These are phyloP conservation scores for Allium cepa DNA, from an alignment of 106 monocot species.

Conservation along the genomic window DNA sequence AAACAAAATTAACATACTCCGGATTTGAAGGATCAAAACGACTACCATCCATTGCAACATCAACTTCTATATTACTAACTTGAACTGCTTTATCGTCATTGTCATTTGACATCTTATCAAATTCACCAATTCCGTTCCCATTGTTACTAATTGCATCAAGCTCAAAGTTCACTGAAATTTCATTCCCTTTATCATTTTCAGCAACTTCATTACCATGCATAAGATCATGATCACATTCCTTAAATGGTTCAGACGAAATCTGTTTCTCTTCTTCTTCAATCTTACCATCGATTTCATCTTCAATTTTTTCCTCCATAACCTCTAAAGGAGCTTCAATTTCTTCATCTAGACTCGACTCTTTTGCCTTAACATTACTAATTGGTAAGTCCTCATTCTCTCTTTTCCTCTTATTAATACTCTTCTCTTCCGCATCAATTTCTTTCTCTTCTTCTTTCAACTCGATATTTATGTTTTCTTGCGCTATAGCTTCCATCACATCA, in stretches of 20 bases:
- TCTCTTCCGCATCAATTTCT: constrained; percentile 3
- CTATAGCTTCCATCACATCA: background rate
- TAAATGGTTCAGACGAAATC: constrained; percentile 27
- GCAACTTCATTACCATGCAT: constrained; percentile 37
- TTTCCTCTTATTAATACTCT: constrained; percentile 20
- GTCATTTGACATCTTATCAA: constrained; percentile 3
- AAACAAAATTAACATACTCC: constrained; percentile 10
- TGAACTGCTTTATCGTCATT: constrained; percentile 29
- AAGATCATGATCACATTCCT: constrained; percentile 68
- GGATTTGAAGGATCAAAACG: constrained; percentile 35
- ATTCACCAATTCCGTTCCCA: constrained; percentile 10
- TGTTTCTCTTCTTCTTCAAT: constrained; percentile 33
- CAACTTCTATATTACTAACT: constrained; percentile 56
- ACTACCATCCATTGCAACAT: constrained; percentile 33
- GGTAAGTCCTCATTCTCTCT: constrained; percentile 13
- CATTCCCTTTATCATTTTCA: constrained; percentile 30
- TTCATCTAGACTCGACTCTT: constrained; percentile 12
- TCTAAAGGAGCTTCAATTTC: constrained; percentile 17
- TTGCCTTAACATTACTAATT: constrained; percentile 5
- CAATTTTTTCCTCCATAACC: constrained; percentile 22
- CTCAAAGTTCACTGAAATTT: constrained; percentile 18
- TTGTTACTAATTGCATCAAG: constrained; percentile 23
- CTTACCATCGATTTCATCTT: constrained; percentile 19
- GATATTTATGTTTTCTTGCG: constrained; percentile 25
- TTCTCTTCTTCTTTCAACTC: constrained; percentile 17